Evolutionary conservation across 352 stramenopile species (phyloP), one percentile per base, ranked within the genome.

Genomic region (Chrysophaeum taylorii): DNA sequence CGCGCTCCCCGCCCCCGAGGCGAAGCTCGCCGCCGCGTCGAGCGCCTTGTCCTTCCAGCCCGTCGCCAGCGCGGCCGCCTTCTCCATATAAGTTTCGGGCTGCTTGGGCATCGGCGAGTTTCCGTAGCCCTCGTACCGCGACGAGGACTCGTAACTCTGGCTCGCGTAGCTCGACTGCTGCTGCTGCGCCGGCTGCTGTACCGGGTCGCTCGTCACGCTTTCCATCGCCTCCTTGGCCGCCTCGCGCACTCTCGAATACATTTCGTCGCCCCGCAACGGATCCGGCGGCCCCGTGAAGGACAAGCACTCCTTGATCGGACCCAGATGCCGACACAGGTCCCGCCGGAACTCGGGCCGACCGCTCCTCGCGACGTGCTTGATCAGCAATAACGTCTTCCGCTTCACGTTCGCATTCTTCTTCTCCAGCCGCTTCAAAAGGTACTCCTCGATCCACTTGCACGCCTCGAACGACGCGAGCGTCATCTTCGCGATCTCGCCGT

Each of bases 381-480:
- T 92, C 31, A 92, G 84, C 71, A 91, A 82, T 42, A 96, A 82
- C 61, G 85, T 88, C 81, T 97, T 97, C 75, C 83, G 90, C 79
- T 96, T 97, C 75, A 96, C 82, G 73, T 93, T 95, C 76, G 91
- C 86, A 79, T 97, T 93, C 76, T 94, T 94, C 76, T 96, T 96
- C 78, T 91, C 87, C 61, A 97, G 84, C 69, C 91, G 87, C 39
- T 81, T 84, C 54, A 93, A 88, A 52, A 97, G 82, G 75, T 90
- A 97, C 1, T 91, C 85, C 73, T 85, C 84, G 66, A 92, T 85
- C 64, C 91, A 90, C 63, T 79, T 78, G 80, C 85, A 92, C 70
- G 85, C 91, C 70, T 94, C 86, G 75, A 87, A 89, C 68, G 80
- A 89, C 73, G 92, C 86, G 73, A 90, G 84, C 70, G 87, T 92